Conservation (phyloP, 805 yeast genomes). For the Barnettozyma salicaria region DNA sequence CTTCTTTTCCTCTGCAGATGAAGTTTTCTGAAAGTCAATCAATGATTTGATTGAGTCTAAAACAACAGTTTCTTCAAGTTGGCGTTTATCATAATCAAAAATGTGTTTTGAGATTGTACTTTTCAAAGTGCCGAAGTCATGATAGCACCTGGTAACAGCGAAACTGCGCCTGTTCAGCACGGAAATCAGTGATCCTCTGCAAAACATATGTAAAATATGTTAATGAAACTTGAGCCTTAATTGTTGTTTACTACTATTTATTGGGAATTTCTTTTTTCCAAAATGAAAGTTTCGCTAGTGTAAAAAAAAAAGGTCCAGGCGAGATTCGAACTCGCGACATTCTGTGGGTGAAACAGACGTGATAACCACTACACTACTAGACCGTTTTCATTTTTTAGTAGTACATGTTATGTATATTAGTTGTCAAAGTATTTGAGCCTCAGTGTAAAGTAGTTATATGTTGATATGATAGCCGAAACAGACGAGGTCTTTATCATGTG, state of each 20-base stretch:
- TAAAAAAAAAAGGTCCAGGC: conserved; percentile 26
- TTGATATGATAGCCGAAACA: too few relatives aligned
- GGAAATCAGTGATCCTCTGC: background rate
- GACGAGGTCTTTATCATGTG: too few relatives aligned
- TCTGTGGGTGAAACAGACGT: conserved; percentile 33
- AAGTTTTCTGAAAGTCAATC: background rate
- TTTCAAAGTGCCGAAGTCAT: conserved; percentile 3
- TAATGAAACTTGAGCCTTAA: background rate
- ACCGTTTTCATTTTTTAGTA: too few relatives aligned
- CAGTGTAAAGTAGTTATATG: too few relatives aligned
- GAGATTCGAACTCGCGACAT: conserved; percentile 33
- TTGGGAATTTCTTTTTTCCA: background rate
- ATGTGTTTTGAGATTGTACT: conserved; percentile 1
- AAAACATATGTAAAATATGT: too few relatives aligned
- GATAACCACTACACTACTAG: conserved; percentile 33
- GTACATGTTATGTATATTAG: too few relatives aligned
- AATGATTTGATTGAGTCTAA: conserved; percentile 3
- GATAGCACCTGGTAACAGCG: background rate
- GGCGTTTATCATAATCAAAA: conserved; percentile 2
- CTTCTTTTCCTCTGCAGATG: background rate
- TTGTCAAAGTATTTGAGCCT: too few relatives aligned
- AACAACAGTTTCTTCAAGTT: conserved; percentile 2
- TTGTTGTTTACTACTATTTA: background rate
- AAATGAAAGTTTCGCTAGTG: background rate
- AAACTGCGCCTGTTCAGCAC: background rate